Evolutionary conservation across 768 basidiomycete species (phyloP), one percentile per base, ranked within the genome.

Genomic region (Boletus subparvulus): DNA sequence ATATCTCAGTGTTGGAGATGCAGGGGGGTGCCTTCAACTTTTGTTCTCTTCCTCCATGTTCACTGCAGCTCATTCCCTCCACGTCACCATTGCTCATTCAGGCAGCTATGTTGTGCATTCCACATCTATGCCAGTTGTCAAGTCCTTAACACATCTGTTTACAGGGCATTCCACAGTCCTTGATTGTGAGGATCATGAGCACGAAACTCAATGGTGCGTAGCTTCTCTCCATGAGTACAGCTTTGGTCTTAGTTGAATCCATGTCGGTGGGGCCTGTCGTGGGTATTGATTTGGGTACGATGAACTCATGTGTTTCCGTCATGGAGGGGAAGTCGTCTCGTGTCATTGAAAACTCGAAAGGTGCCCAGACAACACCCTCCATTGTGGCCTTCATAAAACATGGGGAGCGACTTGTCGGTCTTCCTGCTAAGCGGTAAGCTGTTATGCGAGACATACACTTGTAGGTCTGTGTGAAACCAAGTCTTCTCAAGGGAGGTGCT

Each of bases 331-430:
- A 96, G 78, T 88, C 87, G 37, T 84, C 95, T 48, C 88, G 92
- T 63, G 96, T 98, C 61, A 89, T 99, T 64, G 97, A 98, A 77
- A 98, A 98, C 79, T 79, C 95, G 6, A 96, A 98, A 79, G 96
- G 97, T 79, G 91, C 90, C 55, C 87, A 96, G 64, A 98, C 97
- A 60, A 99, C 97, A 17, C 97, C 97, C 3, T 99, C 97, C 37
- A 94, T 98, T 54, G 93, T 98, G 63, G 96, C 96, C 39, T 99
- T 99, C 82, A 94, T 96, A 52, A 97, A 98, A 74, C 94, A 98
- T 66, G 94, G 93, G 54, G 97, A 99, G 73, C 92, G 96, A 56
- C 82, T 98, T 33, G 88, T 97, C 56, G 96, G 96, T 74, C 84
- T 97, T 42, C 95, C 96, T 24, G 96, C 96, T 12, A 95, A 98